Conservation (phyloP, 179 eudicot species). For the Patellifolia procumbens region DNA sequence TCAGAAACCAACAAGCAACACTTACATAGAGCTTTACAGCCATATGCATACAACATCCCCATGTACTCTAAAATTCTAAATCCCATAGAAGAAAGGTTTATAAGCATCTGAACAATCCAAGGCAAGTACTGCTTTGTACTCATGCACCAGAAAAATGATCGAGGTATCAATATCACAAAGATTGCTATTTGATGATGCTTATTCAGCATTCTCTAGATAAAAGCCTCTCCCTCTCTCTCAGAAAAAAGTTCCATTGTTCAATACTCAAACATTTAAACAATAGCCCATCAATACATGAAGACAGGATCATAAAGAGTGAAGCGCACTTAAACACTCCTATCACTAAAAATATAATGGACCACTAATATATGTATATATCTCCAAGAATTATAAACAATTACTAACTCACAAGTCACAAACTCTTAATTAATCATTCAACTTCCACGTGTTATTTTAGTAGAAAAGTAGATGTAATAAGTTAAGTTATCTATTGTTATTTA, state of each 20-base stretch:
- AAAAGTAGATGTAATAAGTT: too few relatives aligned
- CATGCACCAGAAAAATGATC: not conserved
- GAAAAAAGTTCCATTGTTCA: too few relatives aligned
- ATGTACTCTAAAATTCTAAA: not conserved
- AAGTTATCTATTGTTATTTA: too few relatives aligned
- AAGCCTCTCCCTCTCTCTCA: not conserved
- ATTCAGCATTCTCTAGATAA: not conserved
- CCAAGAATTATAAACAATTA: too few relatives aligned
- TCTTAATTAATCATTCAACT: too few relatives aligned
- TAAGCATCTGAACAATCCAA: not conserved
- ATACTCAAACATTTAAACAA: not conserved
- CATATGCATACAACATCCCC: not conserved
- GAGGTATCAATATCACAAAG: not conserved
- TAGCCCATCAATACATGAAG: not conserved
- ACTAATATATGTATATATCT: too few relatives aligned
- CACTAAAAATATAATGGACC: too few relatives aligned
- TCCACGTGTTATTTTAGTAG: too few relatives aligned
- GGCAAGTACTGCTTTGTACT: not conserved
- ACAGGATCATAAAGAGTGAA: too few relatives aligned
- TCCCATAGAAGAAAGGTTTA: not conserved
- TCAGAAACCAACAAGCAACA: too few relatives aligned
- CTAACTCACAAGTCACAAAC: too few relatives aligned
- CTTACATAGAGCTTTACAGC: not conserved
- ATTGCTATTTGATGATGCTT: not conserved
- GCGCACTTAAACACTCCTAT: too few relatives aligned